phyloP scores from a whole-genome alignment of 345 rosid species.

The Salix koriyanagi region DNA sequence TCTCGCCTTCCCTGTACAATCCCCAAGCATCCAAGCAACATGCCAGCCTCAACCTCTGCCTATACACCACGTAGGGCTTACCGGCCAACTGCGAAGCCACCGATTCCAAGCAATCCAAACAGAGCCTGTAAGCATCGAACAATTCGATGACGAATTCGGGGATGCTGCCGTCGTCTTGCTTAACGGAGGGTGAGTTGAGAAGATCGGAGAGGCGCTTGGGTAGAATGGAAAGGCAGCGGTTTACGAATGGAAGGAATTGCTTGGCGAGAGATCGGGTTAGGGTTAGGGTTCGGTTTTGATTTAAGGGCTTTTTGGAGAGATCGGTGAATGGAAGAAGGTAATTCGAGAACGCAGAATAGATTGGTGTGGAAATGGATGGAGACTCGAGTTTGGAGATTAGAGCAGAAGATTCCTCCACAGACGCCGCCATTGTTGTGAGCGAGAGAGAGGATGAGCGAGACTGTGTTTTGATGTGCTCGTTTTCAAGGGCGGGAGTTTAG shows the following conservation, averaged over 20 bases:
- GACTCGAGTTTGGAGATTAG: conserved; percentile 48
- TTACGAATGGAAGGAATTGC: conserved; percentile 65
- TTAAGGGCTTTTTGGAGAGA: conserved; percentile 13
- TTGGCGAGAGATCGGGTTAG: conserved; percentile 61
- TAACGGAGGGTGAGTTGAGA: background rate
- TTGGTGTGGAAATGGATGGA: conserved; percentile 21
- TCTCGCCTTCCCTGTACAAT: conserved; percentile 34
- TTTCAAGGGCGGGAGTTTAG: no score
- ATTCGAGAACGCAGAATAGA: conserved; percentile 50
- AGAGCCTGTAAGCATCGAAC: conserved; percentile 49
- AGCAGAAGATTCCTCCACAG: conserved; percentile 31
- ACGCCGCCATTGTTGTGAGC: conserved; percentile 41
- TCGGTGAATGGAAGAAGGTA: conserved; percentile 52
- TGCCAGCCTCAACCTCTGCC: conserved; percentile 51
- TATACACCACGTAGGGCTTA: conserved; percentile 48
- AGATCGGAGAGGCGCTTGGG: conserved; percentile 66
- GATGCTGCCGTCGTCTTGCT: background rate
- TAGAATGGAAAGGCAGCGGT: conserved; percentile 56
- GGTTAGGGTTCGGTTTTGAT: conserved; percentile 29
- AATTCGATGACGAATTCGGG: conserved; percentile 25
- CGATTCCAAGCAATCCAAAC: conserved; percentile 61
- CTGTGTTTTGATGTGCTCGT: background rate
- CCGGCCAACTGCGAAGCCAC: conserved; percentile 66
- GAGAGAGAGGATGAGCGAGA: background rate
- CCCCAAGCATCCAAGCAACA: conserved; percentile 55